A percentile compares a stretch with the other conserved stretches of the same genome.
Conservation (phyloP, 2,329 filamentous ascomycete species). For the Chalaropsis ovoidea region DNA sequence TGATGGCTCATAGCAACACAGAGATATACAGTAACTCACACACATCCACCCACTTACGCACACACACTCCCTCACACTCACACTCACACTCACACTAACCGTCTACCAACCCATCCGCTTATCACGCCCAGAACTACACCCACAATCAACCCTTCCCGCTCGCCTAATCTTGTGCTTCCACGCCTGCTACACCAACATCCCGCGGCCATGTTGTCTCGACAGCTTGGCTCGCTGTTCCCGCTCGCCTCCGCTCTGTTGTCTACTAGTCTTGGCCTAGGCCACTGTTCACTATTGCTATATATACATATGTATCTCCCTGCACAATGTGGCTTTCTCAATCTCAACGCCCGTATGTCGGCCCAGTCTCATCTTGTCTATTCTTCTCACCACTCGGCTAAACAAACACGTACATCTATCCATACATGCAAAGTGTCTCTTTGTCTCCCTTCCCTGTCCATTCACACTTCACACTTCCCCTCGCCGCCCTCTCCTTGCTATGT, state of each 20-base stretch:
- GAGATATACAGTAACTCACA: too few relatives aligned
- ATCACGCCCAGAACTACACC: too few relatives aligned
- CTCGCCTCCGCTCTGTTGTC: too few relatives aligned
- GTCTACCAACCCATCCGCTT: background rate
- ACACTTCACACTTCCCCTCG: background rate
- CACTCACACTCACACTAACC: background rate
- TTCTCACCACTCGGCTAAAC: conserved; percentile 4
- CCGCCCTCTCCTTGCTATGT: background rate
- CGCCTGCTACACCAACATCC: too few relatives aligned
- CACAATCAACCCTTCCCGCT: too few relatives aligned
- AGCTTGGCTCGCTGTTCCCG: too few relatives aligned
- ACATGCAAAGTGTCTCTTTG: background rate
- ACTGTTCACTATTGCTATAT: too few relatives aligned
- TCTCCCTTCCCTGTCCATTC: background rate
- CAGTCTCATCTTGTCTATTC: background rate
- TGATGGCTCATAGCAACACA: background rate
- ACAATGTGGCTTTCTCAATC: too few relatives aligned
- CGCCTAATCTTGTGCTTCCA: too few relatives aligned
- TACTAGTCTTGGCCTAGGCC: too few relatives aligned
- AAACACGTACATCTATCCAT: background rate
- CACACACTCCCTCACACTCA: background rate
- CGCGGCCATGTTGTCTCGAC: too few relatives aligned
- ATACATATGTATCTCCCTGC: background rate
- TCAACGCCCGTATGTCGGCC: background rate
- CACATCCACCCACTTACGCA: background rate